These are phyloP conservation scores for Ciborinia camelliae DNA, from an alignment of 2,329 filamentous ascomycete species.

Conservation along the genomic window DNA sequence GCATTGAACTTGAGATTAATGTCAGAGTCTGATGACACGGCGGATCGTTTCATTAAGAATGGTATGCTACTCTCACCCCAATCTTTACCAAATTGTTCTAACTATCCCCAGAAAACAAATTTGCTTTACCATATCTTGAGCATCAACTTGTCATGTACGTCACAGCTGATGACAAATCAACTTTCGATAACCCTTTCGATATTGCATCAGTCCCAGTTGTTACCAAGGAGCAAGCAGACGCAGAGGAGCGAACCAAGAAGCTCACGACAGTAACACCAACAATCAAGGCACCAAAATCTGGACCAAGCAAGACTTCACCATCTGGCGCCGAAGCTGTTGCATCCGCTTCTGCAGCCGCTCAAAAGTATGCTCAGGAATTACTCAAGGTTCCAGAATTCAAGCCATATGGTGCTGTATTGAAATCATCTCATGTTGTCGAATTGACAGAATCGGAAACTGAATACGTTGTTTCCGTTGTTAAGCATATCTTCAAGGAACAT, in stretches of 20 bases:
- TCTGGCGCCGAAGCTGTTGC: slow-evolving; percentile 71
- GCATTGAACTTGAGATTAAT: slow-evolving; percentile 90
- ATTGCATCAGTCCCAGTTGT: slow-evolving; percentile 88
- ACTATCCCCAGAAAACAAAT: slow-evolving; percentile 72
- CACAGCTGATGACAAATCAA: slow-evolving; percentile 82
- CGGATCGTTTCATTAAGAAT: slow-evolving; percentile 87
- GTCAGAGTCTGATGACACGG: slow-evolving; percentile 77
- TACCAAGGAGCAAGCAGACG: slow-evolving; percentile 91
- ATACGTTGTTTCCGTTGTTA: slow-evolving; percentile 89
- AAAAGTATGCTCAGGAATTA: slow-evolving; percentile 86
- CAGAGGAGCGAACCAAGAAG: slow-evolving; percentile 96
- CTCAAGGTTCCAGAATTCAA: slow-evolving; percentile 87
- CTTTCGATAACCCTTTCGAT: slow-evolving; percentile 84
- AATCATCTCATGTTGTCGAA: slow-evolving; percentile 81
- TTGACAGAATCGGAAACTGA: slow-evolving; percentile 97
- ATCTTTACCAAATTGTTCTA: slow-evolving; percentile 20
- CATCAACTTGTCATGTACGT: slow-evolving; percentile 98
- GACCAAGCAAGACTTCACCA: slow-evolving; percentile 67
- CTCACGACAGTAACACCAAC: slow-evolving; percentile 88
- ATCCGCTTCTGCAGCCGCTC: slow-evolving; percentile 73
- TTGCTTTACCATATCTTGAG: slow-evolving; percentile 89
- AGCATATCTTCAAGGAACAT: slow-evolving; percentile 97
- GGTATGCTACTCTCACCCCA: slow-evolving; percentile 49
- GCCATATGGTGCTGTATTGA: slow-evolving; percentile 85
- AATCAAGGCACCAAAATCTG: slow-evolving; percentile 85